Conservation (phyloP, 2,329 filamentous ascomycete species). For the Boeremia exigua region DNA sequence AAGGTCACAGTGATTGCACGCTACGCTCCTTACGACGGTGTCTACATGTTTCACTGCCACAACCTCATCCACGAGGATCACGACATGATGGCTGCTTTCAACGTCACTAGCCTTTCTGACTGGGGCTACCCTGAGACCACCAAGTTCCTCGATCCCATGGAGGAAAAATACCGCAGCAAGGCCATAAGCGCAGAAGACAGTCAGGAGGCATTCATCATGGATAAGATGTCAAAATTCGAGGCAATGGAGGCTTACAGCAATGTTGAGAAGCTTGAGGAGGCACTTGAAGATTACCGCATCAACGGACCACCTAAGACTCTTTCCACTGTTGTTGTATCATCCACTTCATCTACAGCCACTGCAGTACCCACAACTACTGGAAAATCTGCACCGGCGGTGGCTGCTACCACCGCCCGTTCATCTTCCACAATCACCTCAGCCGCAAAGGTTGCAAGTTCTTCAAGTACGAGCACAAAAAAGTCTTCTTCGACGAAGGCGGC, state of each 20-base stretch:
- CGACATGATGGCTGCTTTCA: constrained; percentile 55
- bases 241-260: constrained; percentile 40
- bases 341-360: background rate
- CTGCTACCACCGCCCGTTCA: background rate
- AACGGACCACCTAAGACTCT: constrained; percentile 27
- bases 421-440: constrained; percentile 11
- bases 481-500: constrained; percentile 4
- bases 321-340: constrained; percentile 15
- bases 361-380: background rate
- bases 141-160: constrained; percentile 43
- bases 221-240: constrained; percentile 34
- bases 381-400: background rate
- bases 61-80: constrained; percentile 56
- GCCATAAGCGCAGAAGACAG: constrained; percentile 29
- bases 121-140: constrained; percentile 45
- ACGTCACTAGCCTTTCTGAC: constrained; percentile 46
- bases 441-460: constrained; percentile 3
- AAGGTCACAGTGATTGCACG: constrained; percentile 40
- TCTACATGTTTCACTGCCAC: constrained; percentile 59
- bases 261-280: constrained; percentile 29
- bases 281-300: constrained; percentile 38
- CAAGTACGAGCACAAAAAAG: constrained; percentile 11
- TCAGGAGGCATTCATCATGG: constrained; percentile 26
- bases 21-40: constrained; percentile 53
- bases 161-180: constrained; percentile 36